Percentiles rank a stretch among this genome's conserved stretches.
phyloP scores from a whole-genome alignment of 257 asterid genomes.

The Fraxinus pennsylvanica region DNA sequence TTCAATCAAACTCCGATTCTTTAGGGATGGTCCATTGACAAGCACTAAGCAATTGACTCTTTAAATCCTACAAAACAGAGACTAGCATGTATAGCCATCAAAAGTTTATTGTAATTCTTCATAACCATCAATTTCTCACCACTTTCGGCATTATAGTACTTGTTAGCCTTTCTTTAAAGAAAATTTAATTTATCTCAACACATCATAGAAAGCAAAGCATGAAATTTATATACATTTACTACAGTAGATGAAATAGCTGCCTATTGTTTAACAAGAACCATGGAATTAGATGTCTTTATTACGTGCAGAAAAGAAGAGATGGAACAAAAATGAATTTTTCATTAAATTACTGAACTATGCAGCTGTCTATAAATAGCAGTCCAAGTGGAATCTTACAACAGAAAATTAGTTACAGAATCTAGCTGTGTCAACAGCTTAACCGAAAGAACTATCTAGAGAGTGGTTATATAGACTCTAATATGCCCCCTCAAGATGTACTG shows the following conservation, averaged over 20 bases:
- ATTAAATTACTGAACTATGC: too few relatives aligned
- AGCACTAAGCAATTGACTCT: not conserved
- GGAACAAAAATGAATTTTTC: too few relatives aligned
- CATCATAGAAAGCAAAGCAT: not conserved
- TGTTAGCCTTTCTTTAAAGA: not conserved
- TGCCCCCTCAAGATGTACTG: too few relatives aligned
- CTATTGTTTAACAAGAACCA: not conserved
- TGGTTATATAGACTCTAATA: too few relatives aligned
- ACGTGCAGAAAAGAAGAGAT: too few relatives aligned
- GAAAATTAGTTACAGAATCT: too few relatives aligned
- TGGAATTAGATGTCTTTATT: not conserved
- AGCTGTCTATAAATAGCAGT: too few relatives aligned
- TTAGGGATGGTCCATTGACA: not conserved
- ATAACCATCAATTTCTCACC: not conserved
- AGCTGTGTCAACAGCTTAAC: too few relatives aligned
- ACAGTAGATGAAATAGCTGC: not conserved
- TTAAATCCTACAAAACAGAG: not conserved
- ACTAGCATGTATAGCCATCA: not conserved
- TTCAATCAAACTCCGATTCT: not conserved
- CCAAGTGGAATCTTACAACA: too few relatives aligned
- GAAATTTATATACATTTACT: not conserved
- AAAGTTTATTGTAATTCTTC: not conserved
- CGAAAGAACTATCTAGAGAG: too few relatives aligned
- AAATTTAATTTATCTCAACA: not conserved
- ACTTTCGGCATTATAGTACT: not conserved